Percentiles rank a stretch among this genome's conserved stretches.
Evolutionary conservation across 2,329 filamentous ascomycete species (phyloP).

Genomic region (Colletotrichum eremochloae): DNA sequence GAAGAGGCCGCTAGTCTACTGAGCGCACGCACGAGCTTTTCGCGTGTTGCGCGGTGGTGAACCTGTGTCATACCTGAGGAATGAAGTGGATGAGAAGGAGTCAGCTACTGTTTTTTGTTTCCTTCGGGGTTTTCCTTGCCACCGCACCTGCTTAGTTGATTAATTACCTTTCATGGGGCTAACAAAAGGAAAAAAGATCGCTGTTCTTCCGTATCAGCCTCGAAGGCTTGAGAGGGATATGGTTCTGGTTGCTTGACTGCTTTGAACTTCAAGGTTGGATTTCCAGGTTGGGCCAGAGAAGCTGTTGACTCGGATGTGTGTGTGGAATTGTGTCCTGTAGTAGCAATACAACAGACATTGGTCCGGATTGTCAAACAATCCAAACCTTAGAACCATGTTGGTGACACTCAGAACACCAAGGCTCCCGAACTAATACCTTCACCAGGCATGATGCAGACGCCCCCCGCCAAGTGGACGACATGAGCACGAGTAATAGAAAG

Average conservation of each 20-base stretch:
- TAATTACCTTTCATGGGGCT: too few relatives aligned
- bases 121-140: conserved; percentile 18
- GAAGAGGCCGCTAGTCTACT: conserved; percentile 18
- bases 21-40: conserved; percentile 5
- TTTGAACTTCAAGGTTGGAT: neutral
- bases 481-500: too few relatives aligned
- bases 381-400: neutral
- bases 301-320: neutral
- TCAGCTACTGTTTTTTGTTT: conserved; percentile 12
- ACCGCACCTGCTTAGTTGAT: neutral
- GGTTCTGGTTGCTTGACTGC: neutral
- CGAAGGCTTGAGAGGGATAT: neutral
- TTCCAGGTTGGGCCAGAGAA: neutral
- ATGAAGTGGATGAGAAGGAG: conserved; percentile 21
- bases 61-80: conserved; percentile 4
- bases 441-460: neutral
- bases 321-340: neutral
- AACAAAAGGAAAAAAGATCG: too few relatives aligned
- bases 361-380: neutral
- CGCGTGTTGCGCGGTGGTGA: conserved; percentile 14
- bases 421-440: neutral
- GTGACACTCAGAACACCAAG: neutral
- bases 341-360: neutral
- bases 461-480: too few relatives aligned
- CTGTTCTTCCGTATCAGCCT: conserved; percentile 3